These are phyloP conservation scores for Coccinonectria pachysandricola DNA, from an alignment of 2,329 filamentous ascomycete genomes.

Conservation along the genomic window DNA sequence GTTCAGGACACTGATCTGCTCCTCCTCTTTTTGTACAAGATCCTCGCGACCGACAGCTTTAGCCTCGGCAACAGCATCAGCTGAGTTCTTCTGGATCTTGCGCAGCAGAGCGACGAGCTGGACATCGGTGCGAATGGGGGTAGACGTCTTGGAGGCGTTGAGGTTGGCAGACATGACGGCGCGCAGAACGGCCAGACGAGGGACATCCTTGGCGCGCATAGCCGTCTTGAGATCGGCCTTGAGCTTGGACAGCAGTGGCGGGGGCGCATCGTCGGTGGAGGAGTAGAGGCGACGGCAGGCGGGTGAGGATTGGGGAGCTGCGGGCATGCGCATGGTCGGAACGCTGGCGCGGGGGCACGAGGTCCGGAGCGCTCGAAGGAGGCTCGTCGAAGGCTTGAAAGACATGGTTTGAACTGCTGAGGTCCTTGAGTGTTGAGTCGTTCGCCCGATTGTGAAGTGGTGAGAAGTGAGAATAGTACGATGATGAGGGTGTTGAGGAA, in stretches of 20 bases:
- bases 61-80: slow-evolving; percentile 55
- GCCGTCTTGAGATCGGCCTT: slow-evolving; percentile 54
- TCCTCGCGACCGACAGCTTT: slow-evolving; percentile 53
- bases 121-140: slow-evolving; percentile 59
- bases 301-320: slow-evolving; percentile 4
- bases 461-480: background rate
- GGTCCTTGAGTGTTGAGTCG: no score
- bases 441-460: no score
- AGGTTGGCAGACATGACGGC: slow-evolving; percentile 57
- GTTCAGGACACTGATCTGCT: slow-evolving; percentile 53
- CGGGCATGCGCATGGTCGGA: slow-evolving; percentile 7
- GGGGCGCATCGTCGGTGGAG: slow-evolving; percentile 26
- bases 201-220: slow-evolving; percentile 54
- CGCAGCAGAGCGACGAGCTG: slow-evolving; percentile 59
- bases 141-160: slow-evolving; percentile 63
- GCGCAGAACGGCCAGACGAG: slow-evolving; percentile 59
- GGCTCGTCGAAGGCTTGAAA: slow-evolving; percentile 12
- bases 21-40: slow-evolving; percentile 58
- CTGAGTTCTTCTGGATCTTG: slow-evolving; percentile 47
- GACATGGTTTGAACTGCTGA: no score
- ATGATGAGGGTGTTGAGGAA: no score
- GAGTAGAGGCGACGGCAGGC: slow-evolving; percentile 22
- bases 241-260: slow-evolving; percentile 42
- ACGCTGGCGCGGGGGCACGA: slow-evolving; percentile 9
- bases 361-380: slow-evolving; percentile 17